Conservation (phyloP, 345 rosid species). For the Bruguiera parviflora region DNA sequence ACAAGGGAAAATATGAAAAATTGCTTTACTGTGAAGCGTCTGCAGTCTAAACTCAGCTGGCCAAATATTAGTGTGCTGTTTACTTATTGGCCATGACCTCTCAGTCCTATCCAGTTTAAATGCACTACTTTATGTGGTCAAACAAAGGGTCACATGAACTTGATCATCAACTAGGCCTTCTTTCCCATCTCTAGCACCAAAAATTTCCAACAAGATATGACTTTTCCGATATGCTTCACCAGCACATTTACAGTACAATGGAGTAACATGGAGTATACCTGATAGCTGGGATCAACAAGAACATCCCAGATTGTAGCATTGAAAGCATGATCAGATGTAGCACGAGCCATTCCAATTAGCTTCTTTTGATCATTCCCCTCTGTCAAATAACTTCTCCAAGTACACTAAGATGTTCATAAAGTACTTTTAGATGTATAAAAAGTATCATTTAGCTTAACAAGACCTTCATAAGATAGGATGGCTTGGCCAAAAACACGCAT, state of each 20-base stretch:
- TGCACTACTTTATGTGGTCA: neutral
- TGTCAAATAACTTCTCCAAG: slow-evolving; percentile 93
- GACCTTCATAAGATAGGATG: slow-evolving; percentile 5
- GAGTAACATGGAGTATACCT: slow-evolving; percentile 42
- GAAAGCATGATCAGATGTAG: slow-evolving; percentile 96
- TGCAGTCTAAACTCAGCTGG: neutral
- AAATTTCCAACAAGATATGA: slow-evolving; percentile 1
- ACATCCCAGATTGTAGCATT: slow-evolving; percentile 99
- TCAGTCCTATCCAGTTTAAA: neutral
- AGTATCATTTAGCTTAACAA: slow-evolving; percentile 11
- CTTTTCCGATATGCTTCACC: slow-evolving; percentile 1
- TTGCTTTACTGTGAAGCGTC: neutral
- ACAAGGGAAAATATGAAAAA: neutral
- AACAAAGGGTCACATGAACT: neutral
- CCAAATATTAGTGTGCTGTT: slow-evolving; percentile 1
- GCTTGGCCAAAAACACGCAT: neutral
- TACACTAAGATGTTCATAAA: slow-evolving; percentile 86
- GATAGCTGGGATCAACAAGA: slow-evolving; percentile 92
- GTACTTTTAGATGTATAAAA: slow-evolving; percentile 37
- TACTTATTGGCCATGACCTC: neutral
- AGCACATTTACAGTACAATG: no score
- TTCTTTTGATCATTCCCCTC: slow-evolving; percentile 62
- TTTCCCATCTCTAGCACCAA: neutral
- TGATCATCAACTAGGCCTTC: neutral
- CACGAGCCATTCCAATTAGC: slow-evolving; percentile 98